Conservation (phyloP, 2,329 filamentous ascomycete genomes). For the Paecilomyces fulvus region DNA sequence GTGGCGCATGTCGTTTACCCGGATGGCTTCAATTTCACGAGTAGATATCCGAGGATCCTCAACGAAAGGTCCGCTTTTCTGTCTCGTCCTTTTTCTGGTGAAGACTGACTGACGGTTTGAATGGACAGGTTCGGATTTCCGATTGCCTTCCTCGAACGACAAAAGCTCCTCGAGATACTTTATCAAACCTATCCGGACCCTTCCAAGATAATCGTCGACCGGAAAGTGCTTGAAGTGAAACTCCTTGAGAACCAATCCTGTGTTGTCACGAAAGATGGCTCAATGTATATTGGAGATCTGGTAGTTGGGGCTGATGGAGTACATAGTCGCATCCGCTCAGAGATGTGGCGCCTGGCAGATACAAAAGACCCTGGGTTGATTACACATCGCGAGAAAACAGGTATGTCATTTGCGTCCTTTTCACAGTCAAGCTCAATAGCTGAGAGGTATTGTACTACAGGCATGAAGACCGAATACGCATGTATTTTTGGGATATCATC, state of each 20-base stretch:
- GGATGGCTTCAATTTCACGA: conserved; percentile 6
- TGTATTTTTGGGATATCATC: conserved; percentile 23
- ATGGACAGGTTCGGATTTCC: conserved; percentile 13
- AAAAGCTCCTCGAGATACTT: conserved; percentile 14
- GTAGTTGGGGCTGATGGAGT: conserved; percentile 37
- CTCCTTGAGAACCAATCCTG: conserved; percentile 13
- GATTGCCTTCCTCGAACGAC: conserved; percentile 9
- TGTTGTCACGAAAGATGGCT: conserved; percentile 27
- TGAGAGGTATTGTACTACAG: neutral
- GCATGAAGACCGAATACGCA: conserved; percentile 15
- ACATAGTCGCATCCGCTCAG: conserved; percentile 28
- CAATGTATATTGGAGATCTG: conserved; percentile 25
- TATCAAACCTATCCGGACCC: conserved; percentile 20
- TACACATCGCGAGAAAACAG: neutral
- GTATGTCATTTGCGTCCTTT: neutral
- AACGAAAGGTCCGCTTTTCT: conserved; percentile 3
- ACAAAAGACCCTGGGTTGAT: conserved; percentile 2
- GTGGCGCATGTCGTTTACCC: conserved; percentile 5
- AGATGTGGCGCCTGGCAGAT: conserved; percentile 22
- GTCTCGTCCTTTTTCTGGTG: neutral
- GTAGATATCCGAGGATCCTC: conserved; percentile 4
- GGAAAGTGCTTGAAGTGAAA: conserved; percentile 20
- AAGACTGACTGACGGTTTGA: conserved; percentile 4
- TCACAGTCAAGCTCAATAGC: neutral
- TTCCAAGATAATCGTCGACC: conserved; percentile 20